phyloP scores from a whole-genome alignment of 2,329 filamentous ascomycete genomes.

The Aspergillus sp. region DNA sequence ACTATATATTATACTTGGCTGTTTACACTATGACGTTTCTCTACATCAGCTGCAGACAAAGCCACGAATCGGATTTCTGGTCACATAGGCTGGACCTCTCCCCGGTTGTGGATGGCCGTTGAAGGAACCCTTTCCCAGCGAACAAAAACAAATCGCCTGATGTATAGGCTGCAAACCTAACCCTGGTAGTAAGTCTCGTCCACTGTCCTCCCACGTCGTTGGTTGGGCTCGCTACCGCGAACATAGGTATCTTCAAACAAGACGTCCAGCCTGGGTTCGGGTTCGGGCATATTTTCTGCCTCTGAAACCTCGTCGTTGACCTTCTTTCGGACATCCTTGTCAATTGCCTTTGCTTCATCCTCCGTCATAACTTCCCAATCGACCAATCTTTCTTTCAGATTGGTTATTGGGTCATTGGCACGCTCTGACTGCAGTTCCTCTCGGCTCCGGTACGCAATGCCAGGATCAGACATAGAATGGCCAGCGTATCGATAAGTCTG shows the following conservation, averaged over 20 bases:
- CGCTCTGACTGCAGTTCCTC: constrained; percentile 96
- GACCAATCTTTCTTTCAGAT: constrained; percentile 89
- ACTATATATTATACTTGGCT: background rate
- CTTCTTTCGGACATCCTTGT: constrained; percentile 81
- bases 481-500: constrained; percentile 97
- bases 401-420: constrained; percentile 93
- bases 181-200: constrained; percentile 82
- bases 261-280: constrained; percentile 74
- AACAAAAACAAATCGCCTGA: too few species aligned
- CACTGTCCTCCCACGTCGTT: constrained; percentile 76
- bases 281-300: constrained; percentile 80
- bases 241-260: constrained; percentile 95
- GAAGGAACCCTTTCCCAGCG: too few species aligned
- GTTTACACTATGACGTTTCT: background rate
- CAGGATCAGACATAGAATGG: constrained; percentile 98
- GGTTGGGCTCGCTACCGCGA: constrained; percentile 76
- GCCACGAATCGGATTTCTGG: background rate
- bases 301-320: constrained; percentile 84
- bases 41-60: background rate
- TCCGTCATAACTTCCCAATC: constrained; percentile 87
- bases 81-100: background rate
- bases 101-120: too few species aligned
- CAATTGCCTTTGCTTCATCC: constrained; percentile 88
- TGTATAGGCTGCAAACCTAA: background rate
- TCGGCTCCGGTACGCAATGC: constrained; percentile 94